Percentiles rank a stretch among this genome's conserved stretches.
Evolutionary conservation across 305 asterid genomes (phyloP).

Genomic region (Fraxinus dipetala): DNA sequence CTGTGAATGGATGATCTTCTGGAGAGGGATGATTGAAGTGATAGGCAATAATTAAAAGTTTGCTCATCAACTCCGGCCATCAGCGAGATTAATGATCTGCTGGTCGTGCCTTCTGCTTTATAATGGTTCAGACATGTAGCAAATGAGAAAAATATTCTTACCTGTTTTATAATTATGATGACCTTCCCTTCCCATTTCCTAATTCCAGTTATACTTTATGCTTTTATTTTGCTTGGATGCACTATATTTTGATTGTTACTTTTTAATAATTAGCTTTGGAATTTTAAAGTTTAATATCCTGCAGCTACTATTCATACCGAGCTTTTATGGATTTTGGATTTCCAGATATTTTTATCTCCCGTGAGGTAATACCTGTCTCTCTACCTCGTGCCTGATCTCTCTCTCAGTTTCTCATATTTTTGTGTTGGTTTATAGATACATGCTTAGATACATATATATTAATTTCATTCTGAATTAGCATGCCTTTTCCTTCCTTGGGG

Average conservation of each 20-base stretch:
- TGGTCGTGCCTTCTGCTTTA: neutral
- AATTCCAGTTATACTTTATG: neutral
- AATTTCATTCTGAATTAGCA: neutral
- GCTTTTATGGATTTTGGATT: constrained; percentile 90
- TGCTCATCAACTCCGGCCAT: neutral
- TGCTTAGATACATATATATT: neutral
- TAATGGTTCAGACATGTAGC: neutral
- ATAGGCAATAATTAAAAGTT: neutral
- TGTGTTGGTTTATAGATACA: neutral
- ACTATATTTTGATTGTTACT: constrained; percentile 7
- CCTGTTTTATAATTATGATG: neutral
- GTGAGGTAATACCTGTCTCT: constrained; percentile 59
- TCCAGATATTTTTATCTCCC: constrained; percentile 86
- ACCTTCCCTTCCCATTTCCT: neutral
- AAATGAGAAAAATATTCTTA: neutral
- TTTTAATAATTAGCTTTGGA: constrained; percentile 20
- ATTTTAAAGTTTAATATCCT: constrained; percentile 21
- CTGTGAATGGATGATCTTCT: neutral
- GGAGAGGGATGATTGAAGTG: neutral
- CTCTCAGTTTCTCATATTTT: neutral
- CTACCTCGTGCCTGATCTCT: neutral
- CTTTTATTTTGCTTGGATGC: constrained; percentile 16
- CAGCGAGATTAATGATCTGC: neutral
- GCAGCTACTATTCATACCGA: constrained; percentile 87
- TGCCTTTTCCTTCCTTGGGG: neutral